A percentile compares a stretch with the other conserved stretches of the same genome.
Conservation (phyloP, 202 grass and related monocot species). For the Digitaria exilis region DNA sequence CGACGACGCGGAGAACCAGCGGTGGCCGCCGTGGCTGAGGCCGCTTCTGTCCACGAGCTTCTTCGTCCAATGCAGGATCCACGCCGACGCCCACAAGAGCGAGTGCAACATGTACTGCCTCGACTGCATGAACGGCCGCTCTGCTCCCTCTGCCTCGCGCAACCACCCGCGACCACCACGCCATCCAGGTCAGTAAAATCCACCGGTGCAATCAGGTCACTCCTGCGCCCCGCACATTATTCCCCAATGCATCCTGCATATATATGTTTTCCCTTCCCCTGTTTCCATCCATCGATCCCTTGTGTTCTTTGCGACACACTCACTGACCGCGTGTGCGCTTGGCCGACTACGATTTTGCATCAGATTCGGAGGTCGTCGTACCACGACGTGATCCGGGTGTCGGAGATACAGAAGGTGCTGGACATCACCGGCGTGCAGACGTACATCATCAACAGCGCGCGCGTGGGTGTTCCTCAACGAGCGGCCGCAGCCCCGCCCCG, state of each 20-base stretch:
- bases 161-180: slow-evolving; percentile 69
- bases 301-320: neutral
- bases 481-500: slow-evolving; percentile 76
- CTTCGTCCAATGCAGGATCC: slow-evolving; percentile 89
- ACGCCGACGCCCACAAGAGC: slow-evolving; percentile 72
- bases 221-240: no score
- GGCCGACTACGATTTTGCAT: neutral
- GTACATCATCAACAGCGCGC: slow-evolving; percentile 95
- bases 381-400: slow-evolving; percentile 92
- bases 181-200: slow-evolving; percentile 78
- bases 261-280: neutral
- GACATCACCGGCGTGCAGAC: slow-evolving; percentile 90
- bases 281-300: neutral
- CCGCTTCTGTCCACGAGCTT: slow-evolving; percentile 81
- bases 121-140: slow-evolving; percentile 80
- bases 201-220: no score
- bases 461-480: slow-evolving; percentile 96
- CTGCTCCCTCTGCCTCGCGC: slow-evolving; percentile 81
- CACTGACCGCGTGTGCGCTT: neutral
- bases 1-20: slow-evolving; percentile 47
- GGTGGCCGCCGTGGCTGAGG: slow-evolving; percentile 88
- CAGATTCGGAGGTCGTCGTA: slow-evolving; percentile 97
- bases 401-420: slow-evolving; percentile 86
- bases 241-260: neutral
- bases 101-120: slow-evolving; percentile 99